Percentiles rank a stretch among this genome's conserved stretches.
phyloP scores from a whole-genome alignment of 106 monocot genomes.

The Acorus calamus region DNA sequence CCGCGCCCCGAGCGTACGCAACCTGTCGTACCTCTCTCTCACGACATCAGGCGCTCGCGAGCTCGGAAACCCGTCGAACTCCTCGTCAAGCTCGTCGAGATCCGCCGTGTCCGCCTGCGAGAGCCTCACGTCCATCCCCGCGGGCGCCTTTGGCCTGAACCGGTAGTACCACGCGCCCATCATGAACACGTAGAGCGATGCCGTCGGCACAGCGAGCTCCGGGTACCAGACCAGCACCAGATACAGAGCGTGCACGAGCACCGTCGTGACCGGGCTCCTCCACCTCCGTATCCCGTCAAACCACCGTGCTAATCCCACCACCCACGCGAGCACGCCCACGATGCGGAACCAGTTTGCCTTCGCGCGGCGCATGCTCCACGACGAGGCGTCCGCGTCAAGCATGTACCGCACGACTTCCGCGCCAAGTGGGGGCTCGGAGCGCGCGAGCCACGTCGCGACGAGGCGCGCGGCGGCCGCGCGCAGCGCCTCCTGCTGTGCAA shows the following conservation, averaged over 20 bases:
- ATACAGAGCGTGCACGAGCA: conserved; percentile 73
- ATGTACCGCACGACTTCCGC: conserved; percentile 84
- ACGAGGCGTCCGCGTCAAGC: conserved; percentile 69
- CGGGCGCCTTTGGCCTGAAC: conserved; percentile 46
- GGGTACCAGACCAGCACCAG: conserved; percentile 91
- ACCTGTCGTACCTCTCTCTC: conserved; percentile 57
- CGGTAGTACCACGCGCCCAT: conserved; percentile 71
- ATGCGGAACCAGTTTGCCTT: conserved; percentile 95
- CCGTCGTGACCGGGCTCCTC: conserved; percentile 72
- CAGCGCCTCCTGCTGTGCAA: conserved; percentile 80
- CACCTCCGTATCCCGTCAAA: conserved; percentile 62
- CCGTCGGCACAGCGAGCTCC: conserved; percentile 73
- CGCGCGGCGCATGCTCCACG: conserved; percentile 82
- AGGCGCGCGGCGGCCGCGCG: conserved; percentile 58
- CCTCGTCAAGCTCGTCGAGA: conserved; percentile 81
- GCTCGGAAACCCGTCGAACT: conserved; percentile 67
- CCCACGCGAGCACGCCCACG: conserved; percentile 79
- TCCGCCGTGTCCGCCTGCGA: conserved; percentile 77
- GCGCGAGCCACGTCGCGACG: conserved; percentile 62
- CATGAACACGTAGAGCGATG: conserved; percentile 58
- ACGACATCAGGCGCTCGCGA: conserved; percentile 35
- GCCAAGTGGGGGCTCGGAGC: conserved; percentile 82
- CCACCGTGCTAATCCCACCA: conserved; percentile 58
- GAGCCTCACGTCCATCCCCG: conserved; percentile 72
- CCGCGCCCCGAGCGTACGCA: conserved; percentile 55